Base-by-base conservation (phyloP, 1,284 basidiomycete species). In the Malassezia sympodialis region DNA sequence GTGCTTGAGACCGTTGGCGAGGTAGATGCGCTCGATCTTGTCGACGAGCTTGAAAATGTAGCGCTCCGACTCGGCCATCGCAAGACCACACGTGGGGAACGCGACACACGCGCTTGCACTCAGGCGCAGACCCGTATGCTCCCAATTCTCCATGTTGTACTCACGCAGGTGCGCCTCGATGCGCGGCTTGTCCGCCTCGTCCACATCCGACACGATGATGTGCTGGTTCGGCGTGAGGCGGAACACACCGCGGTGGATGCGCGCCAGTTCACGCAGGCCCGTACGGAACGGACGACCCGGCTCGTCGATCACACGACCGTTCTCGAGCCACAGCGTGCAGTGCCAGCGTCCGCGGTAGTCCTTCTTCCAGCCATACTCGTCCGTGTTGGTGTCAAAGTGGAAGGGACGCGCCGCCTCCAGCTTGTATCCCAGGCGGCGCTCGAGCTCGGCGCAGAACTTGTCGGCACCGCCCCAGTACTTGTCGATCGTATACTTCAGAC, bases 291-390 rank as follows among this genome's bases (percentile, higher is more conserved):
- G 84, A 53, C 82, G 80, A 42, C 83, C 87, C 4, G 89, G 84
- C 76, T 90, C 89, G 76, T 98, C 90, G 76, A 91, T 86, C 34
- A 98, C 83, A 52, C 93, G 86, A 11, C 94, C 94, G 74, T 98
- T 99, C 79, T 98, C 93, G 76, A 98, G 87, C 78, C 91, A 98
- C 75, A 88, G 80, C 49, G 86, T 91, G 77, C 90, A 93, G 76
- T 96, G 90, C 76, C 90, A 85, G 69, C 81, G 84, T 66, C 90
- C 90, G 69, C 94, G 84, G 72, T 86, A 80, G 58, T 90, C 90
- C 32, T 83, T 84, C 46, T 81, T 78, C 93, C 93, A 98, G 49
- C 94, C 94, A 70, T 84, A 98, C 73, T 88, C 82, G 77, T 99
- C 93, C 63, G 90, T 80, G 79, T 96, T 98, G 64, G 83, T 82